phyloP scores from a whole-genome alignment of 2,329 filamentous ascomycete species.

The Aureobasidium sp. region DNA sequence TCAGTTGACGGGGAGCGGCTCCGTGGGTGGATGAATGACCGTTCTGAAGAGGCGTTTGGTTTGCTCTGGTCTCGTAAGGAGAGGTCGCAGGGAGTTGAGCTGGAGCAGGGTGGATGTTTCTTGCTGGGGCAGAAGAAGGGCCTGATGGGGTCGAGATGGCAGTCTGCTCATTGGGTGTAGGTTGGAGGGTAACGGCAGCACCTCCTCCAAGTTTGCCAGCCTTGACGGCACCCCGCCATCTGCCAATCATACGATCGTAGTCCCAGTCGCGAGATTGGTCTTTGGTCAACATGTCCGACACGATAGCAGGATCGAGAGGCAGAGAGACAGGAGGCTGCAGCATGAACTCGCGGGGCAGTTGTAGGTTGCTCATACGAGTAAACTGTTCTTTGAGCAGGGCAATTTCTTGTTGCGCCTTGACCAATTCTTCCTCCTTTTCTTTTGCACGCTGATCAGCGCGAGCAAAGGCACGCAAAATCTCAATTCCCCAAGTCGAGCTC shows the following conservation, averaged over 20 bases:
- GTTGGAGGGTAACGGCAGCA: not conserved
- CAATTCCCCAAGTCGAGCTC: constrained; percentile 40
- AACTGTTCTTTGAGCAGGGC: constrained; percentile 34
- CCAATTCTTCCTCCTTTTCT: constrained; percentile 33
- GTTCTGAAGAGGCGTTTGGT: constrained; percentile 1
- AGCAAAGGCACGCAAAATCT: constrained; percentile 40
- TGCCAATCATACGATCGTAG: constrained; percentile 18
- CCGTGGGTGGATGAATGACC: not conserved
- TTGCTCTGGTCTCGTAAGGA: not conserved
- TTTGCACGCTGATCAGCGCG: constrained; percentile 32
- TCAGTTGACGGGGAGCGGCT: not conserved
- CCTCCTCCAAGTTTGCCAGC: not conserved
- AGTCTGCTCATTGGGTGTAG: not conserved
- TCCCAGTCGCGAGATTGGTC: constrained; percentile 17
- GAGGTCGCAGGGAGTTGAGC: constrained; percentile 1
- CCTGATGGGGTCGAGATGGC: not conserved
- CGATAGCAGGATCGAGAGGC: constrained; percentile 13
- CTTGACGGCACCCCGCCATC: constrained; percentile 17
- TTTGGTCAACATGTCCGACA: constrained; percentile 14
- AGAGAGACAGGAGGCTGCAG: constrained; percentile 17
- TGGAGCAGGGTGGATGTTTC: not conserved
- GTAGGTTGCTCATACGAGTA: constrained; percentile 27
- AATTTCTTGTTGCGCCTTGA: constrained; percentile 35
- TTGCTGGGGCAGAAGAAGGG: not conserved
- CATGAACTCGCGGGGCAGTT: constrained; percentile 29